Percentiles rank a stretch among this genome's conserved stretches.
Conservation (phyloP, 768 basidiomycete genomes). For the Auriscalpium vulgare region DNA sequence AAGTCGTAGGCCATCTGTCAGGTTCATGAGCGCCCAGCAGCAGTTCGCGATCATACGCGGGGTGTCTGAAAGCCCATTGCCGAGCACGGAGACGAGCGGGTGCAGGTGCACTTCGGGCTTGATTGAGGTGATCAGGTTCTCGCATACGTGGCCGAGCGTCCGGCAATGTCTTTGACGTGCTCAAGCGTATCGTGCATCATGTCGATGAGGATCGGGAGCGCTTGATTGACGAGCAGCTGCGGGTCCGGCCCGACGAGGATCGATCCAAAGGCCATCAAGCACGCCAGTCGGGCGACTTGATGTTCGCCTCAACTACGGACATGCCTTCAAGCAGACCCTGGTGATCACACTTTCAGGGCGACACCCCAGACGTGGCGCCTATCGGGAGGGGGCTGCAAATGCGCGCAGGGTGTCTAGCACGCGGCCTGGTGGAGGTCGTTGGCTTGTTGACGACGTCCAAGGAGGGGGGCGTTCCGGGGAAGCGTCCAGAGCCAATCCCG, state of each 20-base stretch:
- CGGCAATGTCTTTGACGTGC: conserved; percentile 93
- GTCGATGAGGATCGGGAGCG: conserved; percentile 84
- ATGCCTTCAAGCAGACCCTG: conserved; percentile 90
- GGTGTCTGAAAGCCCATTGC: conserved; percentile 69
- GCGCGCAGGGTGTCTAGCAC: no score
- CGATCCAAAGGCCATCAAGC: conserved; percentile 94
- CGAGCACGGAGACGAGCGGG: conserved; percentile 74
- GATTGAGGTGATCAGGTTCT: conserved; percentile 80
- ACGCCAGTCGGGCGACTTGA: conserved; percentile 86
- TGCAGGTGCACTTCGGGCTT: conserved; percentile 86
- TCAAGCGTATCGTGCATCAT: conserved; percentile 87
- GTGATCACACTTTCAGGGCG: background rate
- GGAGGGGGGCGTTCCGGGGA: no score
- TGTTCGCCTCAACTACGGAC: no score
- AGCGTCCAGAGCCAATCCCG: no score
- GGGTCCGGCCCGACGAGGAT: conserved; percentile 97
- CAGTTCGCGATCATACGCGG: conserved; percentile 88
- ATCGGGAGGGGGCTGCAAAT: no score
- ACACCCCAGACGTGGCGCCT: no score
- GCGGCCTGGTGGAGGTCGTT: no score
- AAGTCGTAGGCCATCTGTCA: conserved; percentile 82
- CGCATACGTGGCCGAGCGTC: conserved; percentile 98
- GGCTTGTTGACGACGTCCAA: no score
- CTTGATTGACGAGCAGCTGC: conserved; percentile 83
- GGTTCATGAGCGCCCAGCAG: conserved; percentile 94